Conservation (phyloP, 228 moss, liverwort and hornwort genomes). For the Sphagnum fallax region DNA sequence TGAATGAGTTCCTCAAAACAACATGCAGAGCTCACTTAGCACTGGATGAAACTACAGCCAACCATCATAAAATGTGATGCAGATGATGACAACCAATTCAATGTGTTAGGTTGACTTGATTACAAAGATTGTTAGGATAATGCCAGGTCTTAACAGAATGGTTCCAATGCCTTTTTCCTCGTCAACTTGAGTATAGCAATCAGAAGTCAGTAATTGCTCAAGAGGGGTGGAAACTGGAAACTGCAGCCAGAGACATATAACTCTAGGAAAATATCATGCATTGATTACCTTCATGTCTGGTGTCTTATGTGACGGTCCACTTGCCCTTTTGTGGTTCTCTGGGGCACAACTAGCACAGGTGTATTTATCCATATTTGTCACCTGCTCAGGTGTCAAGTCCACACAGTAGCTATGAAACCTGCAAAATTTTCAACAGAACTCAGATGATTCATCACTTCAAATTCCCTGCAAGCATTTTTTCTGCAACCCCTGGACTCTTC, state of each 20-base stretch:
- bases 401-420: slow-evolving; percentile 98
- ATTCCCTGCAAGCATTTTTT: neutral
- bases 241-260: neutral
- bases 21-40: neutral
- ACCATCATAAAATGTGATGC: neutral
- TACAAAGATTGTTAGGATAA: slow-evolving; percentile 70
- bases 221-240: slow-evolving; percentile 79
- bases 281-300: slow-evolving; percentile 65
- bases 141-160: slow-evolving; percentile 66
- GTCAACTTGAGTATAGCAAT: slow-evolving; percentile 68
- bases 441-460: neutral
- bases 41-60: neutral
- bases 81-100: neutral
- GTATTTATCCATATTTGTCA: slow-evolving; percentile 79
- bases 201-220: slow-evolving; percentile 85
- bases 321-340: slow-evolving; percentile 80
- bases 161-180: slow-evolving; percentile 58
- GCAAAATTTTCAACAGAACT: slow-evolving; percentile 7
- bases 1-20: neutral
- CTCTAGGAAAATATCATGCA: neutral
- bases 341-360: slow-evolving; percentile 82
- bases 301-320: slow-evolving; percentile 61
- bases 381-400: slow-evolving; percentile 82
- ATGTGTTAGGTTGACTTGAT: neutral
- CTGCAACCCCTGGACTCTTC: neutral